Evolutionary conservation across 139 green algal species (phyloP).

Genomic region (Ettlia oleoabundans): DNA sequence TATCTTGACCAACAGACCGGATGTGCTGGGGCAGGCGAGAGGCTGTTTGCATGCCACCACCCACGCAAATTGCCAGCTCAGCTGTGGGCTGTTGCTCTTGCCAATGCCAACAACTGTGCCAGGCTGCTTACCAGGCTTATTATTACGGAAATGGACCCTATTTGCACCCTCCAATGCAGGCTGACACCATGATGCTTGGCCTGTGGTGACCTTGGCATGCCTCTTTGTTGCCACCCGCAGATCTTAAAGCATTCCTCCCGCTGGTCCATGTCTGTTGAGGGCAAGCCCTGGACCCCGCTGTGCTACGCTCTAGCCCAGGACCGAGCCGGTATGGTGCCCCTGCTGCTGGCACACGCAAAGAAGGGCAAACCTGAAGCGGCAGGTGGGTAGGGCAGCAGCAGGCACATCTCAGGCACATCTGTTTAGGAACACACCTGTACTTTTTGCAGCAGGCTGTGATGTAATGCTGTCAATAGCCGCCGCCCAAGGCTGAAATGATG

Average conservation of each 20-base stretch:
- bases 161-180: no score
- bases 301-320: conserved; percentile 21
- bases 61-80: no score
- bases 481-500: no score
- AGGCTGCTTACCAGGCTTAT: neutral
- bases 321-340: neutral
- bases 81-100: neutral
- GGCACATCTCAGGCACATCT: no score
- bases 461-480: no score
- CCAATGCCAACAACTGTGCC: no score
- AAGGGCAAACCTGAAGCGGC: conserved; percentile 1
- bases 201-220: no score
- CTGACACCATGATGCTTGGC: no score
- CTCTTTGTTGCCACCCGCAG: no score
- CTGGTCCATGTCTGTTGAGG: neutral
- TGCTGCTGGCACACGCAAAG: conserved; percentile 28
- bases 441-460: neutral
- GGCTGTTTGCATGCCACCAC: conserved; percentile 1
- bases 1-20: neutral
- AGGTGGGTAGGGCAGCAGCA: neutral
- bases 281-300: conserved; percentile 25
- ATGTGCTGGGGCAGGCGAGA: conserved; percentile 18
- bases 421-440: no score
- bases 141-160: no score
- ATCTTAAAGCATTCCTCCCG: conserved; percentile 6